Conservation (phyloP, 2,329 filamentous ascomycete species). For the Aspergillus alliaceus region DNA sequence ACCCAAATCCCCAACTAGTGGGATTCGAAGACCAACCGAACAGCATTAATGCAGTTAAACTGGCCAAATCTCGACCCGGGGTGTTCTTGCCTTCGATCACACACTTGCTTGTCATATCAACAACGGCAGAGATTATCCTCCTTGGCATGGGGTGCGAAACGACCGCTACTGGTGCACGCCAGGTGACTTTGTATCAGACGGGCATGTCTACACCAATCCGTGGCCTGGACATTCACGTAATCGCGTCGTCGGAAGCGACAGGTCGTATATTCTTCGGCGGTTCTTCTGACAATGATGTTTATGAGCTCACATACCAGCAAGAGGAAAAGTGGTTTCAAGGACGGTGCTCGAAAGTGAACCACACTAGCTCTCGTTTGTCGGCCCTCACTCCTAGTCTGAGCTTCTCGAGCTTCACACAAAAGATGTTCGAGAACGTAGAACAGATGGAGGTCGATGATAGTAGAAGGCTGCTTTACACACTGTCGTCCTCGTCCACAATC, state of each 20-base stretch:
- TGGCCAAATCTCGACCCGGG: conserved; percentile 78
- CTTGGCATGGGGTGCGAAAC: conserved; percentile 75
- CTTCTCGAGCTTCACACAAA: conserved; percentile 44
- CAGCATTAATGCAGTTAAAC: conserved; percentile 85
- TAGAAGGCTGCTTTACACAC: conserved; percentile 82
- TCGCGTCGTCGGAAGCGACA: conserved; percentile 72
- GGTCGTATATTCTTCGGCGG: conserved; percentile 95
- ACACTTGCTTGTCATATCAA: conserved; percentile 86
- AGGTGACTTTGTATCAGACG: conserved; percentile 81
- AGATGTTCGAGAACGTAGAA: conserved; percentile 62
- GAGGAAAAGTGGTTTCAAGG: conserved; percentile 96
- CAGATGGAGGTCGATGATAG: conserved; percentile 88
- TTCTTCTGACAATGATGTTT: conserved; percentile 77
- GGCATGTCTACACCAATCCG: conserved; percentile 77
- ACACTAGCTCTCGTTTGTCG: conserved; percentile 72
- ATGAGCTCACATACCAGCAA: conserved; percentile 94
- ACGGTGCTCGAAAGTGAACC: conserved; percentile 83
- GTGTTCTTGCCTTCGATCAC: conserved; percentile 87
- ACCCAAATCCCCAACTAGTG: conserved; percentile 85
- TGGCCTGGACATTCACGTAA: conserved; percentile 73
- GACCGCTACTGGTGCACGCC: conserved; percentile 65
- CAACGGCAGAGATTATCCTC: conserved; percentile 77
- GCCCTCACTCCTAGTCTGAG: conserved; percentile 50
- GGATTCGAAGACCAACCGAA: conserved; percentile 88
- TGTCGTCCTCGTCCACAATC: conserved; percentile 85